phyloP scores from a whole-genome alignment of 768 basidiomycete genomes.

The Kwoniella sp. region DNA sequence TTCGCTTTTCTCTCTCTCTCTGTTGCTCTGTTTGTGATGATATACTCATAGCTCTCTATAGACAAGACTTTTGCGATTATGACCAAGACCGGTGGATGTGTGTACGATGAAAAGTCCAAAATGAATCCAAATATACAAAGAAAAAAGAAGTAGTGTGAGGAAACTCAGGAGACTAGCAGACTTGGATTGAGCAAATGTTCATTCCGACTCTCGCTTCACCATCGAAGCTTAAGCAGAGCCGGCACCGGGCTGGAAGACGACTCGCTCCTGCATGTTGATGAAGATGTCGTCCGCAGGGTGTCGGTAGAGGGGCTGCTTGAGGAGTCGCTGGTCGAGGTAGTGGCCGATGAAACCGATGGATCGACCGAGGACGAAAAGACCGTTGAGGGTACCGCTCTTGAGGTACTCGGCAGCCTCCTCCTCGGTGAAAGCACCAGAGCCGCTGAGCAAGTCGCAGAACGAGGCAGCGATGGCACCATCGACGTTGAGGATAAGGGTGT shows the following conservation, averaged over 20 bases:
- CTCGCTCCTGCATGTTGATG: conserved; percentile 45
- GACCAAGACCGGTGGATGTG: background rate
- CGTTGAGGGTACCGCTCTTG: conserved; percentile 75
- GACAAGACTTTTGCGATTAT: background rate
- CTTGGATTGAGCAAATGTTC: background rate
- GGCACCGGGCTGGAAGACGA: conserved; percentile 42
- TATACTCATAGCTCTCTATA: background rate
- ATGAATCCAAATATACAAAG: conserved; percentile 3
- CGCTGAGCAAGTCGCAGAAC: conserved; percentile 91
- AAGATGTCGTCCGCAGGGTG: conserved; percentile 49
- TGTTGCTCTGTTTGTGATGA: background rate
- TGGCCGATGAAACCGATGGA: conserved; percentile 97
- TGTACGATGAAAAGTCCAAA: conserved; percentile 2
- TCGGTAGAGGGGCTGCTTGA: conserved; percentile 88
- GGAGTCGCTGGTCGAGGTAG: conserved; percentile 94
- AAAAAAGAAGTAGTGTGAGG: background rate
- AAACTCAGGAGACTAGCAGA: background rate
- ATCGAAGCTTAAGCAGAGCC: conserved; percentile 17
- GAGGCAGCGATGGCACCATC: conserved; percentile 89
- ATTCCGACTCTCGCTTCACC: background rate
- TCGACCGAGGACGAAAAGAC: conserved; percentile 94
- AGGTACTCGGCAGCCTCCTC: conserved; percentile 98
- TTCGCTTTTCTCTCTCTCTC: background rate
- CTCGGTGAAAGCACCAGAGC: conserved; percentile 88
- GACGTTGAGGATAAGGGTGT: conserved; percentile 95